Evolutionary conservation across 441 rosid species (phyloP).

Genomic region (Cnidoscolus chayamansa): DNA sequence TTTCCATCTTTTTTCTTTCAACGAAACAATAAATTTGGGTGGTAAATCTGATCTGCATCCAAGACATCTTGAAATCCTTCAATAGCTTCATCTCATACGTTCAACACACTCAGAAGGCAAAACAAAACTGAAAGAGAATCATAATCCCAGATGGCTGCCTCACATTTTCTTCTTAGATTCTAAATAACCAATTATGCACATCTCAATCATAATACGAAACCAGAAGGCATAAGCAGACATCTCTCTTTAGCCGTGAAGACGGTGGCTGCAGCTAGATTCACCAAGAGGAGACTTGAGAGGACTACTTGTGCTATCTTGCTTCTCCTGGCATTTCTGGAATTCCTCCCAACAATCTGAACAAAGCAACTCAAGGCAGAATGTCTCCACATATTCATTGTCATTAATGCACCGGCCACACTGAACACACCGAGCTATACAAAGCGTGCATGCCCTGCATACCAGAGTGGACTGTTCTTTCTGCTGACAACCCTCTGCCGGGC

Average conservation of each 20-base stretch:
- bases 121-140: slow-evolving; percentile 18
- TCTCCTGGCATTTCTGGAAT: slow-evolving; percentile 26
- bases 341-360: slow-evolving; percentile 63
- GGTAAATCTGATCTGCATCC: slow-evolving; percentile 9
- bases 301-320: slow-evolving; percentile 28
- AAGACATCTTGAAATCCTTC: slow-evolving; percentile 14
- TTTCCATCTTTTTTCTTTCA: neutral
- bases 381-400: slow-evolving; percentile 81
- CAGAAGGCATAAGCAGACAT: slow-evolving; percentile 17
- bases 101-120: slow-evolving; percentile 19
- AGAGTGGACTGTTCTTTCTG: slow-evolving; percentile 37
- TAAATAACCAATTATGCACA: slow-evolving; percentile 14
- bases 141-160: slow-evolving; percentile 22
- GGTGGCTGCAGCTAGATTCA: slow-evolving; percentile 26
- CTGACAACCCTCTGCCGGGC: slow-evolving; percentile 77
- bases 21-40: slow-evolving; percentile 1
- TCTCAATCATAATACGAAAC: slow-evolving; percentile 21
- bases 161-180: slow-evolving; percentile 14
- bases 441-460: slow-evolving; percentile 76
- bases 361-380: slow-evolving; percentile 70
- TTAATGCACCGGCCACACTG: slow-evolving; percentile 89
- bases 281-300: slow-evolving; percentile 17
- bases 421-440: slow-evolving; percentile 75
- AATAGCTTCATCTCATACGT: slow-evolving; percentile 9
- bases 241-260: slow-evolving; percentile 40